Evolutionary conservation across 208 protist species (phyloP), one percentile per base, ranked within the genome.

Genomic region (Trypanosoma boissoni): DNA sequence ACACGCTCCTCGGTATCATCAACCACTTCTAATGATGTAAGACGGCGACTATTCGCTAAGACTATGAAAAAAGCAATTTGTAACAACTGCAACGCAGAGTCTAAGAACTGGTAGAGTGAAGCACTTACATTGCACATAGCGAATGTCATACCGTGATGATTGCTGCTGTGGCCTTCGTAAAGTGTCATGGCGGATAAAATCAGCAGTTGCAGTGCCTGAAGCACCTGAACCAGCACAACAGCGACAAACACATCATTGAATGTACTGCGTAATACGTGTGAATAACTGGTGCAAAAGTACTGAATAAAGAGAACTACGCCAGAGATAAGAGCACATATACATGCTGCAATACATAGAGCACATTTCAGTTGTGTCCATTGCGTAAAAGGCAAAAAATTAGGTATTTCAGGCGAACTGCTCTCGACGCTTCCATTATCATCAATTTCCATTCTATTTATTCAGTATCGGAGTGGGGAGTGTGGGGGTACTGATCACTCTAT

Each of bases 201-300:
- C n/a, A 65, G 29, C 2, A 56, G 39, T 32, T 65, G 51, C 18
- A 65, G 3, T 41, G 59, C 59, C 32, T 65, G 59, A 7, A 65
- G 6, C 36, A 56, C 28, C 21, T 65, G 59, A 18, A 65, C 20
- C 0, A 65, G 21, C 1, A 58, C 59, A 36, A 65, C 59, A n/a
- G 48, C 59, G 21, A 51, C 48, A 51, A 58, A 56, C 0, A 65
- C 43, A 37, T 65, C 59, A 51, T 65, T 65, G 20, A 65, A 65
- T 28, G 48, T 42, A 51, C 51, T 58, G 27, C 51, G 59, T 51
- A 65, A 48, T 34, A 54, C 26, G 28, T 23, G 50, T 7, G 49
- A 65, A 42, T 65, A 65, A 27, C 34, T 43, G 34, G 18, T 28
- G 9, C 27, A 29, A 42, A 62, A 62, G 18, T 62, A 62, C 12